Conservation (phyloP, 257 asterid species). For the Rehmannia glutinosa region DNA sequence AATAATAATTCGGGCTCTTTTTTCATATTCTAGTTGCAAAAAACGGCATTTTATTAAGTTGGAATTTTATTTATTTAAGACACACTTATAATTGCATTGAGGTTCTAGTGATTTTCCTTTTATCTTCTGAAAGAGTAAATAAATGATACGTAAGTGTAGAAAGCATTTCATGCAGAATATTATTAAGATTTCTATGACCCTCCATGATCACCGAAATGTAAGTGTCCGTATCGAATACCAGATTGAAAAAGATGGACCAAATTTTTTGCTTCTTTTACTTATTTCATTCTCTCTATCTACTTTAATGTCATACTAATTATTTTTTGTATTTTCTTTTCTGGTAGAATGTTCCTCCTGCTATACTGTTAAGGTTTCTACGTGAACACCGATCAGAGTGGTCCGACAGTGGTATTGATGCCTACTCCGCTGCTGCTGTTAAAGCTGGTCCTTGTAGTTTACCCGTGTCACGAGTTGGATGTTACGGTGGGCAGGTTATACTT, state of each 20-base stretch:
- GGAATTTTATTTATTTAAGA: no score
- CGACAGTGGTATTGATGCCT: slow-evolving; percentile 86
- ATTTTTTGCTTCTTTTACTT: no score
- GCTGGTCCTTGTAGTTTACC: slow-evolving; percentile 76
- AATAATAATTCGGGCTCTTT: neutral
- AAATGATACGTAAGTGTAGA: no score
- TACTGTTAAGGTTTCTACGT: slow-evolving; percentile 78
- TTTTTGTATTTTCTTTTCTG: neutral
- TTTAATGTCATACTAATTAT: neutral
- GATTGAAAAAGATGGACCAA: no score
- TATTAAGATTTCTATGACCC: no score
- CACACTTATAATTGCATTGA: no score
- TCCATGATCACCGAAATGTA: no score
- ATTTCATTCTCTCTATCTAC: neutral
- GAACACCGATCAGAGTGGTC: slow-evolving; percentile 99
- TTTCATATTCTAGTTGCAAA: neutral
- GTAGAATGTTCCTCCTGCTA: slow-evolving; percentile 90
- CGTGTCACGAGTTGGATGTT: slow-evolving; percentile 67
- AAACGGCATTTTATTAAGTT: no score
- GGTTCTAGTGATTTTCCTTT: no score
- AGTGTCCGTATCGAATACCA: no score
- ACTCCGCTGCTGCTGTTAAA: slow-evolving; percentile 85
- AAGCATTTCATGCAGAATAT: no score
- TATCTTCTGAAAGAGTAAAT: no score
- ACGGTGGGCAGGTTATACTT: slow-evolving; percentile 90